Evolutionary conservation across 495 filamentous ascomycete genomes (phyloP), one percentile per base, ranked within the genome.

Genomic region (Penicillium cataractarum): DNA sequence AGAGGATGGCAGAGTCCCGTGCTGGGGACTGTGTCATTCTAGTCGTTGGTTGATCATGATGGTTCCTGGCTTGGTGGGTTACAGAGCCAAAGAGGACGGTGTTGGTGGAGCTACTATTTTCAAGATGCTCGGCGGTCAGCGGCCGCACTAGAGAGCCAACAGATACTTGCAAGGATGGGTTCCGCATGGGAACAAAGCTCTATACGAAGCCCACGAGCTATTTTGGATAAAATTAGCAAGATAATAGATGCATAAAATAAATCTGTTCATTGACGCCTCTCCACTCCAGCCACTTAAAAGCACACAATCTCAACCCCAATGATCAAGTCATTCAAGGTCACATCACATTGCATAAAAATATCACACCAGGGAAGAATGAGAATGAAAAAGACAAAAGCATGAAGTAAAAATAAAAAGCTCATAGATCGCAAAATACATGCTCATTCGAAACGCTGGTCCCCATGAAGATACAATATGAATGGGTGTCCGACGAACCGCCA

Each of bases 1-100:
- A 87, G 26, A 90, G 77, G 17, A 87, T 77, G 24, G 75, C 61
- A 13, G 69, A 65, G 19, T 59, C 44, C 10, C 69, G 24, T 0
- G 6, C 19, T 27, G 49, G 29, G 19, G 6, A 26, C 26, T 17
- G 35, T 51, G 35, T 53, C 67, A 70, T 70, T 15, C 22, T 24
- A 51, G 22, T 31, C 21, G 15, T 29, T 6, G 3, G 48, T 33
- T 33, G 17, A 4, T 50, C 46, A 50, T 50, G 24, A 27, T 50
- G 24, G 44, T 12, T 22, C 22, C 40, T 46, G 21, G 40, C 6
- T 22, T 46, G 40, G 40, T 46, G 19, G 40, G 40, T 17, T 44
- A 10, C 40, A 46, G 12, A 1, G 40, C n/a, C 6, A 12, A 22
- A 46, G 15, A 22, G 40, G 40, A 46, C 10, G 26, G 49, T 44